Evolutionary conservation across 345 rosid genomes (phyloP).

Genomic region (Rhodomyrtus tomentosa): DNA sequence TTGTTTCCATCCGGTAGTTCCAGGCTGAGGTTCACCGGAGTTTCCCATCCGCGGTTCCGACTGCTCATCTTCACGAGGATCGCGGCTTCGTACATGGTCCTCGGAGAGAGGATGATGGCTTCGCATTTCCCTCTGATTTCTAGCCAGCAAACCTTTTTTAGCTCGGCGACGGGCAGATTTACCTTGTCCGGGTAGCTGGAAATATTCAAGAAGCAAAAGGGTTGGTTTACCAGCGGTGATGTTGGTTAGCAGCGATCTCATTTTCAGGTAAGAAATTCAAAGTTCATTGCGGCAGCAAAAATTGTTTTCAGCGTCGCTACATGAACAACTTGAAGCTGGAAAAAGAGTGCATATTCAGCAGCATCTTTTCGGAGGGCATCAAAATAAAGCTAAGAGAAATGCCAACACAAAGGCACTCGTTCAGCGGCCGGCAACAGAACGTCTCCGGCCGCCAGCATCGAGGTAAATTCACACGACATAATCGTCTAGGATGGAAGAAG

Average conservation of each 20-base stretch:
- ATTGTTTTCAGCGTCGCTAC: not conserved
- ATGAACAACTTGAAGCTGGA: not conserved
- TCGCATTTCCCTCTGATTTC: not conserved
- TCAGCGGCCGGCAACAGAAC: rapidly evolving
- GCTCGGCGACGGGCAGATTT: not conserved
- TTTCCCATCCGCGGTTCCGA: not conserved
- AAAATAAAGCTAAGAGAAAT: not conserved
- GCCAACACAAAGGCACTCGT: not conserved
- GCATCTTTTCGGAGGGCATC: not conserved
- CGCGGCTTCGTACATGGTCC: not conserved
- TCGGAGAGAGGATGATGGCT: not conserved
- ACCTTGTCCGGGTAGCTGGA: not conserved
- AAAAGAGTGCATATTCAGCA: not conserved
- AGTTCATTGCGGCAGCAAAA: not conserved
- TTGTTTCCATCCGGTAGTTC: not conserved
- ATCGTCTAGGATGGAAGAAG: not conserved
- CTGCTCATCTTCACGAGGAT: not conserved
- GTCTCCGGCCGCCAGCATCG: not conserved
- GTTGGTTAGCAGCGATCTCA: not conserved
- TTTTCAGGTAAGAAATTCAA: not conserved
- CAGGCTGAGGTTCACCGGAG: not conserved
- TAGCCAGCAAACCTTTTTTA: not conserved
- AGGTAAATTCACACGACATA: not conserved
- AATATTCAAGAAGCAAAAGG: not conserved
- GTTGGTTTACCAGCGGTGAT: not conserved